These are phyloP conservation scores for Nephelium lappaceum DNA, from an alignment of 345 rosid genomes.

Conservation along the genomic window DNA sequence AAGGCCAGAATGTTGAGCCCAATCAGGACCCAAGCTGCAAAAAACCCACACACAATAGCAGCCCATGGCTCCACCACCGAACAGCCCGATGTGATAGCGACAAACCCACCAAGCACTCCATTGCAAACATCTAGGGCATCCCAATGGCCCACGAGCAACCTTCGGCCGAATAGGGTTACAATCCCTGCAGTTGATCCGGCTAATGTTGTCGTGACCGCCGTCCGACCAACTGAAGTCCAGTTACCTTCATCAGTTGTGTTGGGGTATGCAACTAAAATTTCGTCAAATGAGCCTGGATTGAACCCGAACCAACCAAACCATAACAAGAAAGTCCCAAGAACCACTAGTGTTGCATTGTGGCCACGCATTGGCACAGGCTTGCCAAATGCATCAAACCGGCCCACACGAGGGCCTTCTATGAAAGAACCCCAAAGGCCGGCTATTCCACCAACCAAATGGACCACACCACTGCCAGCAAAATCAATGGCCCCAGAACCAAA, in stretches of 20 bases:
- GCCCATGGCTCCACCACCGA: slow-evolving; percentile 77
- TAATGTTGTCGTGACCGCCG: slow-evolving; percentile 52
- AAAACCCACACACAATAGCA: slow-evolving; percentile 55
- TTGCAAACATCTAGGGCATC: slow-evolving; percentile 67
- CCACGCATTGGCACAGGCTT: slow-evolving; percentile 57
- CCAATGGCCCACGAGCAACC: slow-evolving; percentile 59
- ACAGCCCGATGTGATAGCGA: slow-evolving; percentile 65
- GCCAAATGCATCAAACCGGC: slow-evolving; percentile 62
- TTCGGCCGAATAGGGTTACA: slow-evolving; percentile 53
- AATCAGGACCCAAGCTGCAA: slow-evolving; percentile 54
- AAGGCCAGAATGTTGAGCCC: slow-evolving; percentile 48
- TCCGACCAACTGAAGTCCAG: slow-evolving; percentile 57
- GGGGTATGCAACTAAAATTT: slow-evolving; percentile 58
- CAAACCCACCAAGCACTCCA: slow-evolving; percentile 60
- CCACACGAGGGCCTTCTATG: slow-evolving; percentile 61
- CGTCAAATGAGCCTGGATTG: slow-evolving; percentile 56
- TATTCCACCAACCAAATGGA: slow-evolving; percentile 55
- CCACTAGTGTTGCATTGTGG: slow-evolving; percentile 61
- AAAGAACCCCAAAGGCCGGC: slow-evolving; percentile 63
- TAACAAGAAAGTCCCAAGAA: slow-evolving; percentile 55
- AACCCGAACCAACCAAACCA: slow-evolving; percentile 80
- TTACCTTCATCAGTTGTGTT: slow-evolving; percentile 50
- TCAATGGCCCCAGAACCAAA: slow-evolving; percentile 70
- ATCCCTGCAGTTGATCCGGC: slow-evolving; percentile 59
- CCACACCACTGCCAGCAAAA: slow-evolving; percentile 67